These are phyloP conservation scores for Yarrowia osloensis DNA, from an alignment of 805 yeast species.

Conservation along the genomic window DNA sequence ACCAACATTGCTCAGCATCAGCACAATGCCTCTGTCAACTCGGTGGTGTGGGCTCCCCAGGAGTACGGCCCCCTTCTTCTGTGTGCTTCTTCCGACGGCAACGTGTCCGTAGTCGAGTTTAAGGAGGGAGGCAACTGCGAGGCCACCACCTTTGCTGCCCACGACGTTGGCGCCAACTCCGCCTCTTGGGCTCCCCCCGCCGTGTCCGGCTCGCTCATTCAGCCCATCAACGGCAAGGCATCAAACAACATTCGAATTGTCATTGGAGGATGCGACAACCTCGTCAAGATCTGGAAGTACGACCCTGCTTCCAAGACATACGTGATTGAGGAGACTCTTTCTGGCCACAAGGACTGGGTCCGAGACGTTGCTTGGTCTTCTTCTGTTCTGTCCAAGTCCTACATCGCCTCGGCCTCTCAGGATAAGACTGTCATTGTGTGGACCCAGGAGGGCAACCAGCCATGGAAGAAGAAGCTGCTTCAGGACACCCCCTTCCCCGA, in stretches of 20 bases:
- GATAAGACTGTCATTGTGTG: constrained; percentile 93
- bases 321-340: constrained; percentile 70
- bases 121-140: constrained; percentile 77
- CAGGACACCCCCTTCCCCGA: constrained; percentile 87
- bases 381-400: constrained; percentile 77
- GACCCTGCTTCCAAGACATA: constrained; percentile 59
- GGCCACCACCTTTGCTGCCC: constrained; percentile 66
- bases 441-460: constrained; percentile 72
- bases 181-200: constrained; percentile 69
- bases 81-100: constrained; percentile 92
- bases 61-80: constrained; percentile 91
- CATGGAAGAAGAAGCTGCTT: constrained; percentile 80
- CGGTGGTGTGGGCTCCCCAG: constrained; percentile 96
- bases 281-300: constrained; percentile 86
- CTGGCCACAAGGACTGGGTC: constrained; percentile 97
- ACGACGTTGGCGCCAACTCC: constrained; percentile 89
- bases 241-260: constrained; percentile 60
- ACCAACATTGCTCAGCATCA: constrained; percentile 80
- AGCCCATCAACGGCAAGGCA: constrained; percentile 34
- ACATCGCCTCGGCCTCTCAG: constrained; percentile 95
- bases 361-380: constrained; percentile 99
- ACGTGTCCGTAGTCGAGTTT: constrained; percentile 86
- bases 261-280: constrained; percentile 93
- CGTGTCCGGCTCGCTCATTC: constrained; percentile 40
- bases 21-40: constrained; percentile 92